phyloP scores from a whole-genome alignment of 2,329 filamentous ascomycete genomes.

The Stylonectria norvegica region DNA sequence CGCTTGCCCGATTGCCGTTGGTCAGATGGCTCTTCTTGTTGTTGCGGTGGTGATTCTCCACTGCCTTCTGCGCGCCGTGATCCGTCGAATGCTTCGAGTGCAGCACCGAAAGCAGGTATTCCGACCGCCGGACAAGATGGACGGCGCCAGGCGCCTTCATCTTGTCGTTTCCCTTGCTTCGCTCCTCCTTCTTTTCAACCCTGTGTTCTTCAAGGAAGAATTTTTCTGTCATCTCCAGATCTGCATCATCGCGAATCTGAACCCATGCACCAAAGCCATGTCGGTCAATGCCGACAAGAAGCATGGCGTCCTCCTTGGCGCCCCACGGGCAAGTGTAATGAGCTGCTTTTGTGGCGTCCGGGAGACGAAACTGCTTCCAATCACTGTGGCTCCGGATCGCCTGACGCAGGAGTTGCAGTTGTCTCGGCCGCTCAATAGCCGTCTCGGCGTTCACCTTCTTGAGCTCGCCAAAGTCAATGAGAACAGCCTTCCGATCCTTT shows the following conservation, averaged over 20 bases:
- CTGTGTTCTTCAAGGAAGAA: slow-evolving; percentile 96
- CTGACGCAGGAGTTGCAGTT: slow-evolving; percentile 79
- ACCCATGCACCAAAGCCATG: slow-evolving; percentile 97
- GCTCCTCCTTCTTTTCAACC: slow-evolving; percentile 96
- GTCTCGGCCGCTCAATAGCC: slow-evolving; percentile 83
- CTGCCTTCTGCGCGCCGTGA: slow-evolving; percentile 68
- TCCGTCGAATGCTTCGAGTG: slow-evolving; percentile 81
- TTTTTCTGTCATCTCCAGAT: slow-evolving; percentile 82
- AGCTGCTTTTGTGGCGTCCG: slow-evolving; percentile 87
- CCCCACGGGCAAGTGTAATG: slow-evolving; percentile 93
- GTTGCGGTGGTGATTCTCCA: slow-evolving; percentile 92
- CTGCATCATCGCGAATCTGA: slow-evolving; percentile 86
- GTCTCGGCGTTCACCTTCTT: slow-evolving; percentile 97
- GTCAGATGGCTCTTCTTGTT: slow-evolving; percentile 62
- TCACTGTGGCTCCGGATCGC: slow-evolving; percentile 66
- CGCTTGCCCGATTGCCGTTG: slow-evolving; percentile 60
- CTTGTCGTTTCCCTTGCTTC: slow-evolving; percentile 70
- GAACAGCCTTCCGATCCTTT: slow-evolving; percentile 94
- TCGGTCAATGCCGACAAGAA: slow-evolving; percentile 85
- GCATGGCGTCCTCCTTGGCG: slow-evolving; percentile 91
- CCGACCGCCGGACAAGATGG: slow-evolving; percentile 88
- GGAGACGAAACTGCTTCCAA: slow-evolving; percentile 76
- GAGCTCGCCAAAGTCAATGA: slow-evolving; percentile 90
- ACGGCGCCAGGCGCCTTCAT: slow-evolving; percentile 96
- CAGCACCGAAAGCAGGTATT: slow-evolving; percentile 92